These are phyloP conservation scores for Ceratobasidium sp. DNA, from an alignment of 1,284 basidiomycete species.

Conservation along the genomic window DNA sequence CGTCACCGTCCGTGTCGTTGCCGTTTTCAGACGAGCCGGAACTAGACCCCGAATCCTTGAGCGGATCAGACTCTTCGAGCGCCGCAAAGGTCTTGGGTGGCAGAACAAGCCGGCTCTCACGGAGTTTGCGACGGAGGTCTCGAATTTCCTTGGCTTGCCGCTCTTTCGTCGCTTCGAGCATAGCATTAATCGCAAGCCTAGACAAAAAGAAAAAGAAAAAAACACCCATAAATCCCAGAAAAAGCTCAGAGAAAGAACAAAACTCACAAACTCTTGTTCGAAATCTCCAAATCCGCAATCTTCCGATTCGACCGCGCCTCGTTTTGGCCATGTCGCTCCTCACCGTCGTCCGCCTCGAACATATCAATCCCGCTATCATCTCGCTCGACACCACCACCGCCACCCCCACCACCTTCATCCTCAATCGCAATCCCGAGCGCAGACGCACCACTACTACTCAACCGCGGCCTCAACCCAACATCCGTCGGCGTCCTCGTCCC, in stretches of 20 bases:
- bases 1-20: background rate
- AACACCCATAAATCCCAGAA: background rate
- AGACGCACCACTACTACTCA: background rate
- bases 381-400: background rate
- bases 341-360: conserved; percentile 31
- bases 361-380: conserved; percentile 37
- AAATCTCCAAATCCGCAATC: conserved; percentile 86
- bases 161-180: conserved; percentile 74
- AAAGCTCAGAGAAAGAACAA: no score
- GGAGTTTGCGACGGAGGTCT: conserved; percentile 73
- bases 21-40: conserved; percentile 31
- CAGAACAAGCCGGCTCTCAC: conserved; percentile 76
- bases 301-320: conserved; percentile 47
- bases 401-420: background rate
- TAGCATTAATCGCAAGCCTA: conserved; percentile 70
- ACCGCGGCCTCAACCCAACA: background rate
- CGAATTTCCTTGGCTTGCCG: conserved; percentile 81
- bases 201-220: background rate
- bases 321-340: background rate
- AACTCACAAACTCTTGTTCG: conserved; percentile 68
- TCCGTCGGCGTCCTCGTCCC: conserved; percentile 13
- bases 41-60: conserved; percentile 30
- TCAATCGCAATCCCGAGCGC: background rate
- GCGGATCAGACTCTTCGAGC: conserved; percentile 47
- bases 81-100: conserved; percentile 68